A percentile compares a stretch with the other conserved stretches of the same genome.
Conservation (phyloP, 2,329 filamentous ascomycete genomes). For the Coniochaeta sp. region DNA sequence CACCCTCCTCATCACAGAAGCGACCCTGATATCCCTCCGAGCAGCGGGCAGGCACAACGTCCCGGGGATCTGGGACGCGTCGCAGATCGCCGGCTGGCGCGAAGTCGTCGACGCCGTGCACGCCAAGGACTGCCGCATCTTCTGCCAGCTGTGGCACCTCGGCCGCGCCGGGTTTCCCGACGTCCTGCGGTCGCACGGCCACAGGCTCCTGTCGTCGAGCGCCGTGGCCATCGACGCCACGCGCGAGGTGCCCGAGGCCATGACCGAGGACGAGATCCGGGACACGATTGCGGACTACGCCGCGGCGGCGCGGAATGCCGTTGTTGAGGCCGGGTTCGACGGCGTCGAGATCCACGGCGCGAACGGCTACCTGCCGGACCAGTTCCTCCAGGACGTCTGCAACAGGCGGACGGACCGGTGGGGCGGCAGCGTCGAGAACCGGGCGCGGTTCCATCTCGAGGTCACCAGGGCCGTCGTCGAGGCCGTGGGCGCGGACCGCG, state of each 20-base stretch:
- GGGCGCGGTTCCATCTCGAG: constrained; percentile 42
- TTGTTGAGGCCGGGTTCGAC: constrained; percentile 40
- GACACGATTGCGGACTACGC: constrained; percentile 22
- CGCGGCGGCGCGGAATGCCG: constrained; percentile 27
- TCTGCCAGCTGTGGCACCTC: constrained; percentile 46
- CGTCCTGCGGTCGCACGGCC: constrained; percentile 13
- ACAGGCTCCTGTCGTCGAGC: constrained; percentile 26
- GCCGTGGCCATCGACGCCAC: constrained; percentile 36
- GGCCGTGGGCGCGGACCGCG: constrained; percentile 41
- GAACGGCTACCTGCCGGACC: constrained; percentile 37
- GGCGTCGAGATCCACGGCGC: constrained; percentile 33
- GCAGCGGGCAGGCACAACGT: constrained; percentile 31
- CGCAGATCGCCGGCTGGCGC: constrained; percentile 52
- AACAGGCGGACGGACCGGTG: constrained; percentile 49
- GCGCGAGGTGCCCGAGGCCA: constrained; percentile 25
- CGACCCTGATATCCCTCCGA: constrained; percentile 32
- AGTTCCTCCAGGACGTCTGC: constrained; percentile 45
- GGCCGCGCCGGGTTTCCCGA: constrained; percentile 20
- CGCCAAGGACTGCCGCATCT: constrained; percentile 49
- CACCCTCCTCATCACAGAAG: constrained; percentile 30
- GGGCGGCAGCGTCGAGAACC: constrained; percentile 47
- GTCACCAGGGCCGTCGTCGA: constrained; percentile 40
- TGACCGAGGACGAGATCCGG: constrained; percentile 34
- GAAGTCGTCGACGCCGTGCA: constrained; percentile 53
- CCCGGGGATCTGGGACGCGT: constrained; percentile 47